Evolutionary conservation across 352 stramenopile species (phyloP).

Genomic region (Globisporangium nunn): DNA sequence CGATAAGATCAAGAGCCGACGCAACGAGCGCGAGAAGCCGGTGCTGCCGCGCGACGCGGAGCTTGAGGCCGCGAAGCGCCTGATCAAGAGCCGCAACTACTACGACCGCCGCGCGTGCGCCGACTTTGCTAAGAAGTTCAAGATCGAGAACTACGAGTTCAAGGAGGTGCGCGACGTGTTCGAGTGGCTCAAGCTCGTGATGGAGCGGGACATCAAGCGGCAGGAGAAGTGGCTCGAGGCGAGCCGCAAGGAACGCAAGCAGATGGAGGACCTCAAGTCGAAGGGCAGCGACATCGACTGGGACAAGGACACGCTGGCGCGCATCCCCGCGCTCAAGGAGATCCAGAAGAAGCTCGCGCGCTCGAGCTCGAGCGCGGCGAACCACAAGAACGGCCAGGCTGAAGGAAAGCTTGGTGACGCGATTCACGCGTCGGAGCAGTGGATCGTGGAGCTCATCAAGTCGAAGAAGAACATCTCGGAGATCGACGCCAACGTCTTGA

Average conservation of each 20-base stretch:
- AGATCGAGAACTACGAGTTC: slow-evolving; percentile 59
- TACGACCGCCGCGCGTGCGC: slow-evolving; percentile 79
- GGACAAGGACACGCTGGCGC: slow-evolving; percentile 77
- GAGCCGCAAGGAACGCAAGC: slow-evolving; percentile 83
- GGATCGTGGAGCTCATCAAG: slow-evolving; percentile 83
- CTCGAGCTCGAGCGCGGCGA: slow-evolving; percentile 26
- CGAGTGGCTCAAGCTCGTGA: slow-evolving; percentile 71
- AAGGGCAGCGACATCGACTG: slow-evolving; percentile 86
- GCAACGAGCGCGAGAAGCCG: slow-evolving; percentile 65
- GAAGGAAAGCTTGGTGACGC: slow-evolving; percentile 52
- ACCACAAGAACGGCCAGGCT: slow-evolving; percentile 27
- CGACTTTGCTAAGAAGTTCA: slow-evolving; percentile 81
- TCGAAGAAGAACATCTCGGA: slow-evolving; percentile 84
- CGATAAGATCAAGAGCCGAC: slow-evolving; percentile 75
- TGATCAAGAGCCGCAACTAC: slow-evolving; percentile 87
- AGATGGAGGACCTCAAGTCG: slow-evolving; percentile 72
- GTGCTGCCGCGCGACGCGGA: slow-evolving; percentile 62
- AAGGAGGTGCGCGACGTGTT: slow-evolving; percentile 84
- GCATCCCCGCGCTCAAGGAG: slow-evolving; percentile 80
- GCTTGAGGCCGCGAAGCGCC: slow-evolving; percentile 62
- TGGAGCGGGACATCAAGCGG: slow-evolving; percentile 79
- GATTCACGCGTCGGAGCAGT: slow-evolving; percentile 79
- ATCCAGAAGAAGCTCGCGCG: slow-evolving; percentile 77
- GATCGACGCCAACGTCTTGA: slow-evolving; percentile 64
- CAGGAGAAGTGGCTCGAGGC: slow-evolving; percentile 82